Base-by-base conservation (phyloP, 1,284 basidiomycete genomes). In the Microbotryomycetes sp. region DNA sequence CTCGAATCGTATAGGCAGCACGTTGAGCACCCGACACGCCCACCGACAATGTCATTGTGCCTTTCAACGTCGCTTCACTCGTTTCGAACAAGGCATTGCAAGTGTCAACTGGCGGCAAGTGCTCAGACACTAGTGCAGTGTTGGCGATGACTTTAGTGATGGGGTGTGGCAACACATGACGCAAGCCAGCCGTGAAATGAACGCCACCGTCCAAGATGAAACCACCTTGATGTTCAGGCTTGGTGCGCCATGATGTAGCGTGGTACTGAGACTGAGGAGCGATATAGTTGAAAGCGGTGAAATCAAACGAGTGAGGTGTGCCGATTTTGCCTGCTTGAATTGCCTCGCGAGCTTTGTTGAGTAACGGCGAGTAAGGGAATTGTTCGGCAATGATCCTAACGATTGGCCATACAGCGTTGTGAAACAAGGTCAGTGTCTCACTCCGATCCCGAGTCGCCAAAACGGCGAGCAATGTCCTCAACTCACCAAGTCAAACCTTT, bases 401-500 rank as follows among this genome's bases (percentile, higher is more conserved):
- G 16, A 14, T 25, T 16, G n/a, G n/a, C 3, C n/a, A n/a, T n/a
- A n/a, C n/a, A n/a, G n/a, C n/a, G n/a, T n/a, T n/a, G n/a, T n/a
- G n/a, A n/a, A n/a, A n/a, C n/a, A n/a, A n/a, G n/a, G n/a, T n/a
- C n/a, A n/a, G n/a, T n/a, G n/a, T n/a, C n/a, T n/a, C n/a, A n/a
- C n/a, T n/a, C n/a, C n/a, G n/a, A n/a, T n/a, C n/a, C n/a, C n/a
- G n/a, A n/a, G n/a, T n/a, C n/a, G n/a, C n/a, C n/a, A n/a, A n/a
- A n/a, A n/a, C n/a, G 36, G 19, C 36, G 36, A 42, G 36, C 36
- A n/a, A n/a, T n/a, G n/a, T n/a, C n/a, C n/a, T n/a, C 36, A n/a
- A 91, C 82, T 56, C 86, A 80, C 89, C 90, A 92, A 42, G 88
- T 76, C 32, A 91, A 74, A 2, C 86, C 87, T 73, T 85, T 84